These are phyloP conservation scores for Paramecium octaurelia DNA, from an alignment of 73 alveolate species.

Conservation along the genomic window DNA sequence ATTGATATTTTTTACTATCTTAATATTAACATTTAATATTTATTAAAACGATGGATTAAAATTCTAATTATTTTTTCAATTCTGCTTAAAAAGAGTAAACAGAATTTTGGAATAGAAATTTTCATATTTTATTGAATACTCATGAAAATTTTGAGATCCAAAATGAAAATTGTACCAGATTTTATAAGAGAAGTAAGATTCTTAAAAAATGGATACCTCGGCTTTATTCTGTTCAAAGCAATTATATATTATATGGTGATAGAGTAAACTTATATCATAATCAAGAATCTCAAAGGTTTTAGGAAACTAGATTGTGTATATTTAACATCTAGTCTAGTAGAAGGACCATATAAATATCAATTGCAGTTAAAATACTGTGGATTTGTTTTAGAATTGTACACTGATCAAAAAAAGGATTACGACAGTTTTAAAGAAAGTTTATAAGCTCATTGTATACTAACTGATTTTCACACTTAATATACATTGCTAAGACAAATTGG, in stretches of 20 bases:
- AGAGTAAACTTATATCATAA: not conserved
- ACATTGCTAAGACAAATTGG: not conserved
- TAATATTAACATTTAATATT: not conserved
- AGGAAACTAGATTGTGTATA: not conserved
- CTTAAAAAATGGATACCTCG: constrained; percentile 1
- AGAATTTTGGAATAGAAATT: constrained; percentile 25
- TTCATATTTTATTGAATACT: not conserved
- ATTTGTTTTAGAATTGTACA: not conserved
- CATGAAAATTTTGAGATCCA: not conserved
- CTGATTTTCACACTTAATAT: constrained; percentile 12
- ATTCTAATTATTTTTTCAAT: constrained; percentile 5
- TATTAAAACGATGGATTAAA: not conserved
- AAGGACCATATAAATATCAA: not conserved
- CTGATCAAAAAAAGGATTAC: not conserved
- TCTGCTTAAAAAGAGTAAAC: not conserved
- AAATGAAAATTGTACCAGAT: not conserved
- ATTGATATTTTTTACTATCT: not conserved
- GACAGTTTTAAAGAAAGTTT: not conserved
- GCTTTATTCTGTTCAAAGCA: constrained; percentile 5
- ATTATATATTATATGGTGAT: constrained; percentile 29
- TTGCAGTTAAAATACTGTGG: not conserved
- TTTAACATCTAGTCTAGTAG: not conserved
- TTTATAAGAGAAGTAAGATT: constrained; percentile 3
- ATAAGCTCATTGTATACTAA: not conserved
- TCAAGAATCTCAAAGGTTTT: constrained; percentile 22